phyloP scores from a whole-genome alignment of 805 yeast species.

The Candida dendrica region DNA sequence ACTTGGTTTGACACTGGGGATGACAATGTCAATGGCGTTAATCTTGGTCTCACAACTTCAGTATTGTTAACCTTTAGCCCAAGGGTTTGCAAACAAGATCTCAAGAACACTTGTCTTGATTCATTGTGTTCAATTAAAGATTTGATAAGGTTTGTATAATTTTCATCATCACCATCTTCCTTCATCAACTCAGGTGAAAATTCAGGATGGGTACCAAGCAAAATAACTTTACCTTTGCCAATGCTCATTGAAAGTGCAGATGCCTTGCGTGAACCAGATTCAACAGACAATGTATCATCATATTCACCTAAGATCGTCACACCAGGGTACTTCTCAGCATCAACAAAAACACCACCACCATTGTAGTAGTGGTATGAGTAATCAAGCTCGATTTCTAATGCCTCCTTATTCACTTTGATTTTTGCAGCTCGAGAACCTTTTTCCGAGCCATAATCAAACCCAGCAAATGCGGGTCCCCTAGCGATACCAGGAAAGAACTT shows the following conservation, averaged over 20 bases:
- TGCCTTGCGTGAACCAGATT: slow-evolving; percentile 36
- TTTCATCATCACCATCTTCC: slow-evolving; percentile 21
- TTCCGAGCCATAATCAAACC: slow-evolving; percentile 74
- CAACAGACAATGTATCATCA: slow-evolving; percentile 46
- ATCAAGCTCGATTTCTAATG: slow-evolving; percentile 21
- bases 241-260: slow-evolving; percentile 64
- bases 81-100: slow-evolving; percentile 45
- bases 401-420: slow-evolving; percentile 32
- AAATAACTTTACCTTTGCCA: slow-evolving; percentile 70
- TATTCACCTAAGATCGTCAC: slow-evolving; percentile 75
- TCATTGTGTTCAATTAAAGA: slow-evolving; percentile 36
- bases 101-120: slow-evolving; percentile 49
- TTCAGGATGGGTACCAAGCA: slow-evolving; percentile 90
- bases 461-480: slow-evolving; percentile 75
- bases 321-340: slow-evolving; percentile 52
- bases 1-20: slow-evolving; percentile 30
- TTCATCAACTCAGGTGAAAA: slow-evolving; percentile 51
- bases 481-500: slow-evolving; percentile 76
- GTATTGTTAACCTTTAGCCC: slow-evolving; percentile 64
- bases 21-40: slow-evolving; percentile 60
- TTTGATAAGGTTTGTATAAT: slow-evolving; percentile 29
- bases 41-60: slow-evolving; percentile 45
- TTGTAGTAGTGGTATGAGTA: slow-evolving; percentile 50
- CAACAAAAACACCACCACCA: slow-evolving; percentile 86
- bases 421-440: slow-evolving; percentile 61